Conservation (phyloP, 169 alveolate genomes). For the Prorocentrum cordatum region DNA sequence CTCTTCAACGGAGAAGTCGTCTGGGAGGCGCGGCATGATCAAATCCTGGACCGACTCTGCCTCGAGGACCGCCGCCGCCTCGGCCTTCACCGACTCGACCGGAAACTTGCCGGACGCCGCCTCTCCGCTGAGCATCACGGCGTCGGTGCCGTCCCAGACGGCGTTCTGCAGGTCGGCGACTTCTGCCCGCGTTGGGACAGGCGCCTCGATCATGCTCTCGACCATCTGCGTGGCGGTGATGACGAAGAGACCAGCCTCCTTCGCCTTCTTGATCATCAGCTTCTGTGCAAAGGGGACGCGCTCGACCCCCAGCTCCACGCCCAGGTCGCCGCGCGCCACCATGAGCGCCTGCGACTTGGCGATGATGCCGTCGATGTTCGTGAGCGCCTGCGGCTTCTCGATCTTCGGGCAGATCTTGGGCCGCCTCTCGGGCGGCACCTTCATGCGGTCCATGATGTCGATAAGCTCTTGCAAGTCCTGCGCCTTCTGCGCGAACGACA, state of each 20-base stretch:
- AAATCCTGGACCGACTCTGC: constrained; percentile 42
- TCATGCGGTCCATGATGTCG: constrained; percentile 53
- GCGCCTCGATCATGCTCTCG: constrained; percentile 93
- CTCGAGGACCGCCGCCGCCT: constrained; percentile 45
- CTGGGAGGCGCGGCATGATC: constrained; percentile 35
- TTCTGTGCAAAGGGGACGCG: constrained; percentile 96
- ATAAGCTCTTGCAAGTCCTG: constrained; percentile 44
- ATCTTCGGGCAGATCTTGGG: constrained; percentile 67
- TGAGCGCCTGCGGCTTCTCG: constrained; percentile 56
- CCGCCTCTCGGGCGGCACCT: neutral
- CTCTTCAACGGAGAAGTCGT: constrained; percentile 24
- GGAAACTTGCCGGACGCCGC: constrained; percentile 64
- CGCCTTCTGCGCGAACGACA: constrained; percentile 45
- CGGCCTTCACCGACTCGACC: neutral
- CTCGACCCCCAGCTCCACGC: constrained; percentile 97
- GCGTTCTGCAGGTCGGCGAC: constrained; percentile 88
- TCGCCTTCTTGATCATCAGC: constrained; percentile 89
- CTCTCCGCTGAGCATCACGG: constrained; percentile 67
- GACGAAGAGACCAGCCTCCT: constrained; percentile 93
- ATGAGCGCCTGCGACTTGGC: constrained; percentile 96
- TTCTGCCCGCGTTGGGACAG: constrained; percentile 99
- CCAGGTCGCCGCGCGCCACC: constrained; percentile 99
- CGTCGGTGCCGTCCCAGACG: constrained; percentile 51
- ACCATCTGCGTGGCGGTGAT: constrained; percentile 98
- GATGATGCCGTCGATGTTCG: constrained; percentile 87